phyloP scores from a whole-genome alignment of 192 early-diverging fungal genomes.

The Coemansia sp. region DNA sequence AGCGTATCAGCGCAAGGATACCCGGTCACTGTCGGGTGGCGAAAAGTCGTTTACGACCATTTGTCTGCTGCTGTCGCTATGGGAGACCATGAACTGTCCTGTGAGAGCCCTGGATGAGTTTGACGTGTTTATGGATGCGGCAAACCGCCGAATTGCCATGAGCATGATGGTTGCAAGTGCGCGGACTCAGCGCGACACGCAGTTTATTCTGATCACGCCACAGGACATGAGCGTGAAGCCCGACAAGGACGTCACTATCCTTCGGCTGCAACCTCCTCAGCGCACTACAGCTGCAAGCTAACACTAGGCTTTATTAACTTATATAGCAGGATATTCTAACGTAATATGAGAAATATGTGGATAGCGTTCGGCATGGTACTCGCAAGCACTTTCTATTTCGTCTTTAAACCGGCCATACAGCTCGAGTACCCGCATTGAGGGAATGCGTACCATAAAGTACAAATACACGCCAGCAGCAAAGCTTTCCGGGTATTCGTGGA shows the following conservation, averaged over 20 bases:
- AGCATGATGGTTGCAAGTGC: constrained; percentile 85
- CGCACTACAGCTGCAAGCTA: constrained; percentile 9
- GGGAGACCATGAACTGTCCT: constrained; percentile 88
- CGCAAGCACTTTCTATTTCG: background rate
- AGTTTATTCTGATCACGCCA: constrained; percentile 97
- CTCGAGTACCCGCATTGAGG: background rate
- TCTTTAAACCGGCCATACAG: background rate
- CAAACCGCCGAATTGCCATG: constrained; percentile 89
- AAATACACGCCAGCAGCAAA: background rate
- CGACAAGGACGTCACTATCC: constrained; percentile 49
- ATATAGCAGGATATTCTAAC: background rate
- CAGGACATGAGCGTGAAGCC: constrained; percentile 76
- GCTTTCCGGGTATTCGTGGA: background rate
- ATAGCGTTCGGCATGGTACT: background rate
- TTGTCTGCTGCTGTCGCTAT: constrained; percentile 87
- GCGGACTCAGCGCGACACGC: constrained; percentile 61
- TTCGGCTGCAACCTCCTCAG: constrained; percentile 55
- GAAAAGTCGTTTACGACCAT: constrained; percentile 97
- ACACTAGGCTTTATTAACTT: background rate
- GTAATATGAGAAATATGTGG: background rate
- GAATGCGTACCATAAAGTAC: background rate
- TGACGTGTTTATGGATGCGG: constrained; percentile 99
- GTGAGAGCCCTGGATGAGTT: constrained; percentile 97
- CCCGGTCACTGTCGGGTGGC: constrained; percentile 90
- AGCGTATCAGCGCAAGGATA: constrained; percentile 65